These are phyloP conservation scores for Xanthoconium separans DNA, from an alignment of 1,284 basidiomycete genomes.

Conservation along the genomic window DNA sequence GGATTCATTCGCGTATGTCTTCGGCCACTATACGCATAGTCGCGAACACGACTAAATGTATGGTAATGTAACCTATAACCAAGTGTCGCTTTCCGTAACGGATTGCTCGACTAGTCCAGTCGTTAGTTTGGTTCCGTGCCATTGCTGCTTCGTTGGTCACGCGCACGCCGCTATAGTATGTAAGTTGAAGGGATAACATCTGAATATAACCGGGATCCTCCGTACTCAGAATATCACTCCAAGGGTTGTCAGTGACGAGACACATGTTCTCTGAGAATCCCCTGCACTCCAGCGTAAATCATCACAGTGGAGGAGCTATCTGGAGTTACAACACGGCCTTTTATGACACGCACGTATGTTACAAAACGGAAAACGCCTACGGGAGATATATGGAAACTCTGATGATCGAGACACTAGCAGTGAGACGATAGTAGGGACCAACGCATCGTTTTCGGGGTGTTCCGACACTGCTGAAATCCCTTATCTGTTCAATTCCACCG, in stretches of 20 bases:
- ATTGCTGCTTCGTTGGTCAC: conserved; percentile 12
- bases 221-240: conserved; percentile 5
- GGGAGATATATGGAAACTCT: background rate
- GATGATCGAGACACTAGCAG: no score
- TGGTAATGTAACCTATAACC: conserved; percentile 10
- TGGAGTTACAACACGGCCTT: conserved; percentile 14
- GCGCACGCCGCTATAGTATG: conserved; percentile 1
- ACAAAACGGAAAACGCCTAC: conserved; percentile 6
- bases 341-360: conserved; percentile 15
- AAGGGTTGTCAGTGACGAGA: conserved; percentile 7
- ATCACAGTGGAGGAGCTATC: conserved; percentile 3
- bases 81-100: conserved; percentile 14
- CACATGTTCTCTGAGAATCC: conserved; percentile 15
- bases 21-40: background rate
- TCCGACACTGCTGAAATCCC: no score
- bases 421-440: no score
- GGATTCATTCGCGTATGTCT: conserved; percentile 14
- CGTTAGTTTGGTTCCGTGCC: conserved; percentile 15
- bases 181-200: background rate
- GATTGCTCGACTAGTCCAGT: conserved; percentile 9
- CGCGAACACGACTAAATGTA: background rate
- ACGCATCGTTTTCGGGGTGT: no score
- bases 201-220: conserved; percentile 6
- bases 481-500: no score
- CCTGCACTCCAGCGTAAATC: conserved; percentile 2